These are phyloP conservation scores for Onygenales sp. DNA, from an alignment of 2,329 filamentous ascomycete genomes.

Conservation along the genomic window DNA sequence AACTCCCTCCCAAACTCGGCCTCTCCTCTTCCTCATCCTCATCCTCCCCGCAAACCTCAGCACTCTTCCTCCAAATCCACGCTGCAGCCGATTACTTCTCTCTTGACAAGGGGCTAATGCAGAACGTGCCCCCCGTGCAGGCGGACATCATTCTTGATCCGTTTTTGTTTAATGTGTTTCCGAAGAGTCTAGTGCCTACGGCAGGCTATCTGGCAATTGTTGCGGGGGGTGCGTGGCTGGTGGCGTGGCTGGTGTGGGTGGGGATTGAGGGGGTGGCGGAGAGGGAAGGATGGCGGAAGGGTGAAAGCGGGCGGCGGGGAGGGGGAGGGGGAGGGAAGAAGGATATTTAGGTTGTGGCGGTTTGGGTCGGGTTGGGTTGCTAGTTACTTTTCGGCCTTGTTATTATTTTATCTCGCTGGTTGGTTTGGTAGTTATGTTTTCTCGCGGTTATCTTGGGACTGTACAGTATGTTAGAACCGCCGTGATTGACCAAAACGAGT, in stretches of 20 bases:
- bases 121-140: constrained; percentile 58
- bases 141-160: constrained; percentile 82
- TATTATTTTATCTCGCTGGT: too few species aligned
- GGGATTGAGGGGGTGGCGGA: not conserved
- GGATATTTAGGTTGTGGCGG: not conserved
- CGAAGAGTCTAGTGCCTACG: constrained; percentile 65
- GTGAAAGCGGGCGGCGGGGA: not conserved
- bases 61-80: constrained; percentile 63
- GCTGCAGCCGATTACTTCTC: constrained; percentile 81
- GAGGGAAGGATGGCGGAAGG: not conserved
- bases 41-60: constrained; percentile 2
- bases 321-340: not conserved
- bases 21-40: not conserved
- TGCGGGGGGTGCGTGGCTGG: constrained; percentile 42
- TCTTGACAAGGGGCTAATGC: constrained; percentile 65
- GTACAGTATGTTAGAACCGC: too few species aligned
- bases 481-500: too few species aligned
- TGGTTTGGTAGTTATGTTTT: too few species aligned
- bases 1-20: constrained; percentile 3
- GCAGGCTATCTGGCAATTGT: constrained; percentile 58
- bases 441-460: too few species aligned
- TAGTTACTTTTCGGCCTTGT: not conserved
- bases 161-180: constrained; percentile 69
- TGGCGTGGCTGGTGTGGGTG: constrained; percentile 38
- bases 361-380: not conserved